Base-by-base conservation (phyloP, 2,329 filamentous ascomycete genomes). In the Elsinoe batatas region DNA sequence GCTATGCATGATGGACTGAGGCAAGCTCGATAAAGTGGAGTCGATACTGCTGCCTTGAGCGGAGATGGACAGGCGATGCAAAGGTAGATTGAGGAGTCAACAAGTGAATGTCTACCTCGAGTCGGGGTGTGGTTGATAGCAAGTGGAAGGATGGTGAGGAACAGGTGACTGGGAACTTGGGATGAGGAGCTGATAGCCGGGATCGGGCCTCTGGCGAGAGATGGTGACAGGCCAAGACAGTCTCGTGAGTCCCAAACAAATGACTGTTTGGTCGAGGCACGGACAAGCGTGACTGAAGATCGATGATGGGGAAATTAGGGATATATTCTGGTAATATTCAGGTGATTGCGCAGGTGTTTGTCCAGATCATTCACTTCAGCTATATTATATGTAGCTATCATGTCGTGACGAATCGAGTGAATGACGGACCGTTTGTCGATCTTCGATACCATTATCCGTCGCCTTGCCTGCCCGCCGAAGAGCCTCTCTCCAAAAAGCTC, bases 101-200 rank as follows among this genome's bases (percentile, higher is more conserved):
- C 47, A 51, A 51, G 47, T 20, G 13, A 51, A 51, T 51, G 47
- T 51, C 47, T 51, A 51, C 47, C 47, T 51, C 47, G 47, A 51
- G 47, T 13, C 26, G 47, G 17, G 12, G 13, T 11, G 32, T 38
- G 47, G 37, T 51, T 4, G n/a, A 18, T 22, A 42, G 18, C 40
- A 8, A 44, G 40, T 44, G 26, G 40, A 20, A n/a, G 11, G 26
- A 30, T 30, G 26, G 26, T 13, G 40, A 44, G 40, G 40, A 44
- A 44, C 40, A 44, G 40, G 40, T 44, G 40, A 44, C 40, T 44
- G 4, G 18, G 26, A 22, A 6, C 18, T 44, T 30, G 26, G 26
- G 26, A 30, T 7, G 26, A 30, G 5, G 26, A 44, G 40, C 40
- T 44, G 40, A 44, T 44, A 44, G 40, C 40, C 40, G 40, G 40